phyloP scores from a whole-genome alignment of 2,329 filamentous ascomycete species.

The Zymoseptoria passerinii region DNA sequence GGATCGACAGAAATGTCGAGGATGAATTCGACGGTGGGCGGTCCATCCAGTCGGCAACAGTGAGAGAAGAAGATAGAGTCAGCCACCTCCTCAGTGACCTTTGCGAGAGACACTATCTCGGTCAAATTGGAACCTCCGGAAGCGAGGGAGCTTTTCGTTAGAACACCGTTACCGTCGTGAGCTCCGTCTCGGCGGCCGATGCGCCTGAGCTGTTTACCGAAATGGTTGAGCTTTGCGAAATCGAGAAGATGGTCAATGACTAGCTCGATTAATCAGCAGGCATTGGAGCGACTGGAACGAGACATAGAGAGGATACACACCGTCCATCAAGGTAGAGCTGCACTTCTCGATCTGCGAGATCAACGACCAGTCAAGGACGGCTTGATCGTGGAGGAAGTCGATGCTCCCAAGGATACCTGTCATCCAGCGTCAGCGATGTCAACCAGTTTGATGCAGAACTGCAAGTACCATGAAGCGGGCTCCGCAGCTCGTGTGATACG shows the following conservation, averaged over 20 bases:
- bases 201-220: not conserved
- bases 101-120: slow-evolving; percentile 2
- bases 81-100: slow-evolving; percentile 6
- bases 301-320: not conserved
- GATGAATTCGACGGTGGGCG: slow-evolving; percentile 36
- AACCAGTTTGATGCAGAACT: not conserved
- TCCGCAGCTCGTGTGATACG: slow-evolving; percentile 45
- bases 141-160: not conserved
- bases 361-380: slow-evolving; percentile 19
- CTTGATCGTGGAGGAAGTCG: slow-evolving; percentile 35
- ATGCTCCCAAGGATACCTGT: slow-evolving; percentile 36
- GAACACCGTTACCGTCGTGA: not conserved
- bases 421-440: no score
- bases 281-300: not conserved
- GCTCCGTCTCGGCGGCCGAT: not conserved
- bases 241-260: slow-evolving; percentile 38
- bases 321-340: slow-evolving; percentile 39
- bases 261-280: not conserved
- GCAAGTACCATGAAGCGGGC: slow-evolving; percentile 34
- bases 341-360: slow-evolving; percentile 43
- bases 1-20: slow-evolving; percentile 33
- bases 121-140: not conserved
- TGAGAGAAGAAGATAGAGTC: slow-evolving; percentile 5
- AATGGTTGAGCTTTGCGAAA: slow-evolving; percentile 37
- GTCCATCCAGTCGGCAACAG: not conserved